Conservation (phyloP, 306 rosid species). For the Pyrus pyrifolia region DNA sequence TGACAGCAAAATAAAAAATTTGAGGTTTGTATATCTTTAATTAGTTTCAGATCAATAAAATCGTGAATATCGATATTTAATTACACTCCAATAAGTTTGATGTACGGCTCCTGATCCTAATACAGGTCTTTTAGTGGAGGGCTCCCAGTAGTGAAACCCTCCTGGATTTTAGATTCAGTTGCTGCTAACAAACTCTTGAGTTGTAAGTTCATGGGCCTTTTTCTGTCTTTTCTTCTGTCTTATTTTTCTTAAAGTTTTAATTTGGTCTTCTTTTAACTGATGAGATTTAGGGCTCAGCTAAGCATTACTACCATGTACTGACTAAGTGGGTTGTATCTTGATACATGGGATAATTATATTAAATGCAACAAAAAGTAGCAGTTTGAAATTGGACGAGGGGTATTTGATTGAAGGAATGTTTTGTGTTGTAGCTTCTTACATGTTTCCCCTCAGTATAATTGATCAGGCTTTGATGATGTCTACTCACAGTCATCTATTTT, state of each 20-base stretch:
- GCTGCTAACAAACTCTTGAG: constrained; percentile 70
- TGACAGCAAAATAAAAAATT: constrained; percentile 61
- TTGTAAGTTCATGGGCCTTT: constrained; percentile 45
- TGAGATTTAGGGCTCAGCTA: background rate
- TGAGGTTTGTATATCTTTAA: constrained; percentile 43
- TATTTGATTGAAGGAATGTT: background rate
- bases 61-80: background rate
- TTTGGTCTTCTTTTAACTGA: background rate
- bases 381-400: background rate
- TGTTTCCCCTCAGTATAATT: background rate
- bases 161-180: constrained; percentile 83
- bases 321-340: background rate
- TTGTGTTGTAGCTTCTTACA: background rate
- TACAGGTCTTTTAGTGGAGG: constrained; percentile 85
- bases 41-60: background rate
- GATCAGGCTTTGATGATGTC: background rate
- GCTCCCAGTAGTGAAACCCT: constrained; percentile 87
- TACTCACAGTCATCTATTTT: background rate
- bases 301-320: background rate
- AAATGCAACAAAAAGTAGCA: background rate
- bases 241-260: background rate
- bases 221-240: background rate
- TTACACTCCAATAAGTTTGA: background rate
- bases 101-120: constrained; percentile 21
- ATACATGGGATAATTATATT: background rate